These are phyloP conservation scores for Cryphonectria parasitica DNA, from an alignment of 2,329 filamentous ascomycete species.

Conservation along the genomic window DNA sequence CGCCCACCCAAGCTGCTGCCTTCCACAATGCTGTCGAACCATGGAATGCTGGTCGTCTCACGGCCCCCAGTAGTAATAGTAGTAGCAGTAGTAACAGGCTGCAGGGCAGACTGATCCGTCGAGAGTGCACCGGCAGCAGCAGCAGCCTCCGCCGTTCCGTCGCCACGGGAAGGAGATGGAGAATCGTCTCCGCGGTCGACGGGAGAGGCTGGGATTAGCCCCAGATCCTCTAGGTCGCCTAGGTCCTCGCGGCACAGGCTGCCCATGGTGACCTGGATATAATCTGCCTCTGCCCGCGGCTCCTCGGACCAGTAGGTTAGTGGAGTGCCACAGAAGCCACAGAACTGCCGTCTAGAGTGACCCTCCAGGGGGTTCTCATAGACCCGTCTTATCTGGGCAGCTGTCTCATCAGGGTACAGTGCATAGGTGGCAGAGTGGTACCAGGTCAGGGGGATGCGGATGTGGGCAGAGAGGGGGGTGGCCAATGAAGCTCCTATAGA, in stretches of 20 bases:
- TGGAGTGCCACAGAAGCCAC: constrained; percentile 88
- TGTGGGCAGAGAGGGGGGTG: constrained; percentile 76
- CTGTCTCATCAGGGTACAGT: constrained; percentile 78
- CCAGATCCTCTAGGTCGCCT: constrained; percentile 72
- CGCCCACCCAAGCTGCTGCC: constrained; percentile 73
- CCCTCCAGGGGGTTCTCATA: constrained; percentile 65
- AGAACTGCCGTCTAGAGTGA: constrained; percentile 75
- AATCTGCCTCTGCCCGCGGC: constrained; percentile 71
- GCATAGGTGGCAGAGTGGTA: constrained; percentile 77
- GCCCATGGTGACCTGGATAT: constrained; percentile 80
- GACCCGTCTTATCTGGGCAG: constrained; percentile 65
- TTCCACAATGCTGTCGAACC: constrained; percentile 83
- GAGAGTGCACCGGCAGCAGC: neutral
- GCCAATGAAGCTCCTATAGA: constrained; percentile 66
- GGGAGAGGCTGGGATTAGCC: constrained; percentile 62
- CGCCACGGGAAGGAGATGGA: constrained; percentile 33
- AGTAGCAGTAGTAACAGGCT: constrained; percentile 29
- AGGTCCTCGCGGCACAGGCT: constrained; percentile 75
- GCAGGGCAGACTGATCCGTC: constrained; percentile 23
- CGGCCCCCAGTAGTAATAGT: constrained; percentile 40
- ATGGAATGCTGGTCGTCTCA: constrained; percentile 75
- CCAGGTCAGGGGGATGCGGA: constrained; percentile 81
- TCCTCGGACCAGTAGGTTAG: constrained; percentile 82
- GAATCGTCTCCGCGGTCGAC: constrained; percentile 36
- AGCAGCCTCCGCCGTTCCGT: constrained; percentile 38